Evolutionary conservation across 1,139 yeast genomes (phyloP), one percentile per base, ranked within the genome.

Genomic region (Meyerozyma sp.): DNA sequence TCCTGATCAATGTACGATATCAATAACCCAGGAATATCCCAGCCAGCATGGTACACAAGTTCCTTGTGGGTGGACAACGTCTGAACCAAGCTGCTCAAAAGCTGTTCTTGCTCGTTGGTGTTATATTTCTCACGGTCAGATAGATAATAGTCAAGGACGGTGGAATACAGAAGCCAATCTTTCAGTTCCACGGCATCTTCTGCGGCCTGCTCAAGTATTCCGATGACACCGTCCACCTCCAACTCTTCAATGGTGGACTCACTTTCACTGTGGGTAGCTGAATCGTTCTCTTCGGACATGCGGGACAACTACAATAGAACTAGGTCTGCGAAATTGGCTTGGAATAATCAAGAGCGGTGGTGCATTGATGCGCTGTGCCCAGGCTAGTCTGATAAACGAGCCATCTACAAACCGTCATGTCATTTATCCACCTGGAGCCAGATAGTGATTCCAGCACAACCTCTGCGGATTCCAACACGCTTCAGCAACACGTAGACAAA

Each of bases 11-110:
- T 50, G 51, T 68, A 80, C 4, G 64, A 61, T 36, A 87, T 57
- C 16, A 90, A 54, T 38, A 86, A 57, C 28, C 70, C 74, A 0
- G 96, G 96, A 20, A 90, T 58, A 59, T 90, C 96, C 97, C 97
- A 90, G 2, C 95, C 95, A 46, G 88, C 78, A 52, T 84, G 87
- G 46, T 75, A 68, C 0, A 82, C 68, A 32, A 88, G 61, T n/a
- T 71, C 70, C 25, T 69, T 59, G 54, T 82, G 63, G 1, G 58
- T 58, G 2, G 57, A 49, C 28, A 64, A 57, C 1, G 65, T 50
- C 1, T 53, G 51, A 23, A 58, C 49, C 29, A 88, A 59, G 1
- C 78, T 63, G 0, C 58, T 65, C 38, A 68, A 58, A 23, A 88
- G 56, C 39, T 43, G 51, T 7, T 67, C 72, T 42, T 78, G 73